phyloP scores from a whole-genome alignment of 2,329 filamentous ascomycete genomes.

The Paracoccidioides lutzii region DNA sequence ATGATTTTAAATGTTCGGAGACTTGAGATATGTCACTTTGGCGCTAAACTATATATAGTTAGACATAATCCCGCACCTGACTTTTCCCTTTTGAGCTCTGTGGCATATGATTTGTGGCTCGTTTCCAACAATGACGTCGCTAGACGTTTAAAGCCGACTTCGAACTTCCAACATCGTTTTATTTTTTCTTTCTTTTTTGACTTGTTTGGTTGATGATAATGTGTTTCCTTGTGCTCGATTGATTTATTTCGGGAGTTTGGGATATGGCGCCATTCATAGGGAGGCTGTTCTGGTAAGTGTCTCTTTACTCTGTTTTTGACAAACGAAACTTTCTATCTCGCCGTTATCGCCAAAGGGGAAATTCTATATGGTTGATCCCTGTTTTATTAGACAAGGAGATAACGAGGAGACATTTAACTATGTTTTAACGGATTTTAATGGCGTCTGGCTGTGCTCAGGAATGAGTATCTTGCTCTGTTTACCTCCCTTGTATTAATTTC shows the following conservation, averaged over 20 bases:
- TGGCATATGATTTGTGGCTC: background rate
- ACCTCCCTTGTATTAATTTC: conserved; percentile 71
- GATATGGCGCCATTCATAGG: conserved; percentile 48
- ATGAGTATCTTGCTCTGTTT: conserved; percentile 77
- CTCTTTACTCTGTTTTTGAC: background rate
- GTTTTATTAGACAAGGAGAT: too few species aligned
- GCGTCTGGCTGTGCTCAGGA: conserved; percentile 32
- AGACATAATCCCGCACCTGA: background rate
- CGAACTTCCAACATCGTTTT: background rate
- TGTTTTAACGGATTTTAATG: background rate
- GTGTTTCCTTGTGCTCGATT: background rate
- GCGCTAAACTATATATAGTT: background rate
- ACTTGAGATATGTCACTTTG: background rate
- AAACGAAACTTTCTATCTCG: background rate
- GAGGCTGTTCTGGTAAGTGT: conserved; percentile 40
- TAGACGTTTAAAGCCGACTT: background rate
- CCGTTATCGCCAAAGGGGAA: too few species aligned
- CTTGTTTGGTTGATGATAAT: background rate
- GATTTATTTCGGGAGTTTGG: background rate
- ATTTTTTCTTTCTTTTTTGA: background rate
- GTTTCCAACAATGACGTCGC: conserved; percentile 1
- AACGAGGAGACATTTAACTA: too few species aligned
- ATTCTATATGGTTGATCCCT: too few species aligned
- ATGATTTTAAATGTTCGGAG: background rate
- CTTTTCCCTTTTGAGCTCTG: background rate